Evolutionary conservation across 2,329 filamentous ascomycete species (phyloP).

Genomic region (Xylariales sp.): DNA sequence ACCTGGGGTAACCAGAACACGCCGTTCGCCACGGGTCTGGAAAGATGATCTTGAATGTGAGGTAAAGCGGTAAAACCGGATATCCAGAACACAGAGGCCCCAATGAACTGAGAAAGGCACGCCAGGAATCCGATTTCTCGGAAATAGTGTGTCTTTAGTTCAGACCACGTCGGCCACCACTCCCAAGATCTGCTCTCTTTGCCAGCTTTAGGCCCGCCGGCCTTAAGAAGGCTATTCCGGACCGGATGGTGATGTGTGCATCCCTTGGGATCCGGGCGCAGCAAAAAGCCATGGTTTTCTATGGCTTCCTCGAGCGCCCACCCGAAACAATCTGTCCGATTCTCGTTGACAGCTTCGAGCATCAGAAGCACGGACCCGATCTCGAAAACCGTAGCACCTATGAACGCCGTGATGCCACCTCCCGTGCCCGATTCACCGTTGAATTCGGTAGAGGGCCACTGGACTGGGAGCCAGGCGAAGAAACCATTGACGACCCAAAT

Average conservation of each 20-base stretch:
- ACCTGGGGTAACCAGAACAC: conserved; percentile 36
- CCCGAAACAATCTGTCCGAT: conserved; percentile 32
- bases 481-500: conserved; percentile 37
- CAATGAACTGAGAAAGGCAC: conserved; percentile 29
- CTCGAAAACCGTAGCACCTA: conserved; percentile 36
- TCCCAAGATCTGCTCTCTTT: conserved; percentile 24
- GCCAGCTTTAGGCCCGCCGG: not conserved
- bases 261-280: conserved; percentile 23
- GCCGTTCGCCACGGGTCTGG: conserved; percentile 19
- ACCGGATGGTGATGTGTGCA: conserved; percentile 32
- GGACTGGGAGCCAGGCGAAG: conserved; percentile 32
- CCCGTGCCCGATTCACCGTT: conserved; percentile 20
- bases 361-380: conserved; percentile 34
- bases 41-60: conserved; percentile 27
- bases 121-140: conserved; percentile 35
- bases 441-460: conserved; percentile 29
- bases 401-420: conserved; percentile 32
- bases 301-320: conserved; percentile 34
- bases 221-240: conserved; percentile 8
- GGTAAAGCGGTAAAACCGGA: conserved; percentile 32
- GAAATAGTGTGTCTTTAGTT: conserved; percentile 33
- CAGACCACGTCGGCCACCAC: conserved; percentile 33
- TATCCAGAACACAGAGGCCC: conserved; percentile 37
- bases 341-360: conserved; percentile 36
- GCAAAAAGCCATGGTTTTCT: conserved; percentile 14